Percentiles rank a stretch among this genome's conserved stretches.
Evolutionary conservation across 352 stramenopile species (phyloP).

Genomic region (Phytopythium aichiense): DNA sequence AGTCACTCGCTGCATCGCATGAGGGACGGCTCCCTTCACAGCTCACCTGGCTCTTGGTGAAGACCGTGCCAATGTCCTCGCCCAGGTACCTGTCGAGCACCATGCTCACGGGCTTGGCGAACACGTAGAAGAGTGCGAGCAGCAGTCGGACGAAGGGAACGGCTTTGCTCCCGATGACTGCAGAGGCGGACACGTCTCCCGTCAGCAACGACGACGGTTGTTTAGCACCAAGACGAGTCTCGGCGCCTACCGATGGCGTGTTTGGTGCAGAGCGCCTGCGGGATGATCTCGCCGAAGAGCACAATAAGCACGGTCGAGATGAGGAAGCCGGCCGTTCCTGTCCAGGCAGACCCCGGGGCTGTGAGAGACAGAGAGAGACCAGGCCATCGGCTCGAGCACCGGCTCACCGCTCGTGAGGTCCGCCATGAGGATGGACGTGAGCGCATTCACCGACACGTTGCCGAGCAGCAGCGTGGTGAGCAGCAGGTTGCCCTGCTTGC

Average conservation of each 20-base stretch:
- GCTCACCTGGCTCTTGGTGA: constrained; percentile 77
- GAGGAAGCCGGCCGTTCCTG: constrained; percentile 30
- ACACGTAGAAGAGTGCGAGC: constrained; percentile 90
- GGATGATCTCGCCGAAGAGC: constrained; percentile 92
- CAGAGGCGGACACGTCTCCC: neutral
- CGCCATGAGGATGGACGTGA: constrained; percentile 95
- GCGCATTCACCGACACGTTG: constrained; percentile 96
- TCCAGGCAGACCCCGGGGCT: neutral
- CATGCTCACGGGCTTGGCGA: constrained; percentile 92
- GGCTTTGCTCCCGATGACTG: constrained; percentile 64
- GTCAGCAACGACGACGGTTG: neutral
- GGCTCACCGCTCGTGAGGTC: constrained; percentile 10
- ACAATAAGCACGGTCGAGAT: constrained; percentile 92
- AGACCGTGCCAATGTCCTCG: constrained; percentile 94
- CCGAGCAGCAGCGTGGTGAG: constrained; percentile 94
- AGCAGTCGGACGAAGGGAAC: constrained; percentile 93
- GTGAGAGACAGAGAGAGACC: too few species aligned
- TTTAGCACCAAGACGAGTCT: neutral
- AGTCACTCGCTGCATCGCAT: neutral
- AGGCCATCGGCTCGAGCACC: neutral
- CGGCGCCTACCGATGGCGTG: constrained; percentile 62
- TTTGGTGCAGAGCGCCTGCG: constrained; percentile 88
- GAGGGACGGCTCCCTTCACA: neutral
- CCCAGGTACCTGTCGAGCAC: constrained; percentile 91
- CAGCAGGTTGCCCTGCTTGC: constrained; percentile 94